Evolutionary conservation across 768 basidiomycete genomes (phyloP), one percentile per base, ranked within the genome.

Genomic region (Plicaturopsis crispa): DNA sequence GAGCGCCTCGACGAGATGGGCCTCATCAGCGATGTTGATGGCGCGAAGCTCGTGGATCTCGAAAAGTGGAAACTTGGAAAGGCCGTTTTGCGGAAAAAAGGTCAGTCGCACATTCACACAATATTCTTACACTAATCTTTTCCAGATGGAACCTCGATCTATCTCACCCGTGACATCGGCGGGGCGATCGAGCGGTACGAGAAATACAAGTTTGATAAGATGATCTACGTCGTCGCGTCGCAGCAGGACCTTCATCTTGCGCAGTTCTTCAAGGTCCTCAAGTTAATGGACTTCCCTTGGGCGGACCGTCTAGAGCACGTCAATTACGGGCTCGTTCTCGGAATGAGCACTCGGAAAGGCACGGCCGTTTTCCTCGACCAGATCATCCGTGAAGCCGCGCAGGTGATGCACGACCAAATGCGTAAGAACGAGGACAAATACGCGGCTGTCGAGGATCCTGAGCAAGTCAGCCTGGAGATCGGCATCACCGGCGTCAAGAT

Each of bases 321-420:
- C 60, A 94, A 92, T 63, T 91, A 85, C 49, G 88, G 89, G 13
- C 65, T 94, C 43, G 92, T 99, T 16, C 80, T 77, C 38, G 94
- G 94, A 41, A 99, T 99, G 94, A 92, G 81, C 58, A 89, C 88
- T 17, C 76, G 87, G 22, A 89, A 81, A 61, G 92, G 92, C 24
- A 97, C 89, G 0, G 93, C 88, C 32, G 91, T 94, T 35, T 97
- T 97, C 73, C 66, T 99, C 21, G 80, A 96, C 50, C 78, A 97
- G 59, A 97, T 90, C 48, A 84, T 90, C 57, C 75, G 82, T 48
- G 92, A 96, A 53, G 90, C 93, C 0, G 73, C 78, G 4, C 70
- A 74, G 31, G 80, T 84, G 35, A 98, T 98, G 94, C 90, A 88
- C 61, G 91, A 93, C 42, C 89, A 93, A 62, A 99, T 99, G 94